Percentiles rank a stretch among this genome's conserved stretches.
Conservation (phyloP, 805 yeast genomes). For the Lachancea dasiensis region DNA sequence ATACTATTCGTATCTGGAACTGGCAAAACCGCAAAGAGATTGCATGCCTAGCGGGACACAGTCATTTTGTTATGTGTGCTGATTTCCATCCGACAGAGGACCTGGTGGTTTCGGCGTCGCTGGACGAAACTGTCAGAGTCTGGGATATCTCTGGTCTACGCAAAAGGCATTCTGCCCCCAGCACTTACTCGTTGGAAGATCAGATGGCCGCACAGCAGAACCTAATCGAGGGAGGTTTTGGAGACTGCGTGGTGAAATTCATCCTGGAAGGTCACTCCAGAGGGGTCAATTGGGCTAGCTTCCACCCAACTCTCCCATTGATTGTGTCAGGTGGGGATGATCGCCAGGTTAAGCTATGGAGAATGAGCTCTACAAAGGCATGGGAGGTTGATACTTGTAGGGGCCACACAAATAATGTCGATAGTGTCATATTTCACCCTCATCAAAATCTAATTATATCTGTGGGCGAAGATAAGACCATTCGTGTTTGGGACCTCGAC, state of each 20-base stretch:
- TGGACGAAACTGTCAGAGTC: slow-evolving; percentile 97
- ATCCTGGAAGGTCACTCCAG: slow-evolving; percentile 97
- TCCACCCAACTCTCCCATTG: slow-evolving; percentile 93
- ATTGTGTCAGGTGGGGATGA: slow-evolving; percentile 97
- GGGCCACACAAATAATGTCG: slow-evolving; percentile 93
- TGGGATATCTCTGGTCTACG: slow-evolving; percentile 97
- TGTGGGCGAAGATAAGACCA: slow-evolving; percentile 92
- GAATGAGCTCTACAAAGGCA: slow-evolving; percentile 95
- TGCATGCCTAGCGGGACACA: slow-evolving; percentile 96
- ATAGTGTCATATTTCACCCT: slow-evolving; percentile 88
- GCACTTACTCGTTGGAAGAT: slow-evolving; percentile 40
- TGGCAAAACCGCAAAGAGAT: slow-evolving; percentile 98
- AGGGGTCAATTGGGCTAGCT: slow-evolving; percentile 97
- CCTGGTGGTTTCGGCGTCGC: slow-evolving; percentile 87
- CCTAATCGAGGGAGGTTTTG: slow-evolving; percentile 89
- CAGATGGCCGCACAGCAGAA: slow-evolving; percentile 47
- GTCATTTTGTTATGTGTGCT: slow-evolving; percentile 97
- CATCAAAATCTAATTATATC: slow-evolving; percentile 86
- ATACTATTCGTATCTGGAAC: slow-evolving; percentile 98
- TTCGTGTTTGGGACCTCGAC: slow-evolving; percentile 95
- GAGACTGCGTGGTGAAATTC: slow-evolving; percentile 92
- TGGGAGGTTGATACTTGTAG: slow-evolving; percentile 99
- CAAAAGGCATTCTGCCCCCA: slow-evolving; percentile 89
- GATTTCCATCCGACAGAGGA: slow-evolving; percentile 96
- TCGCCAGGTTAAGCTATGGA: slow-evolving; percentile 90